Evolutionary conservation across 441 rosid species (phyloP).

Genomic region (Syzygium syzygioides): DNA sequence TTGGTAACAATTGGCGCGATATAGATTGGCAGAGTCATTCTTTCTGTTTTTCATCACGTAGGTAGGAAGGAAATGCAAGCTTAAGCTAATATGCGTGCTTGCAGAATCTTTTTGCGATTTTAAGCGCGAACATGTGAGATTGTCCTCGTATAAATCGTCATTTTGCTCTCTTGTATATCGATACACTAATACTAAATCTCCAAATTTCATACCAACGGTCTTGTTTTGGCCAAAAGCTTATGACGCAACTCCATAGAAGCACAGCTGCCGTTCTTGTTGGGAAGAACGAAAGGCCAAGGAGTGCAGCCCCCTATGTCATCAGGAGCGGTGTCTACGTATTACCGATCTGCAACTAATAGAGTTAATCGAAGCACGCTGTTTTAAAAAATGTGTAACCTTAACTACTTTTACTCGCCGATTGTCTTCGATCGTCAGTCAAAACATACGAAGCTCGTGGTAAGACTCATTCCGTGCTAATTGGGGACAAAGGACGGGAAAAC

Average conservation of each 20-base stretch:
- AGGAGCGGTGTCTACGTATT: neutral
- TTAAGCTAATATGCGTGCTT: neutral
- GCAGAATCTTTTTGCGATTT: neutral
- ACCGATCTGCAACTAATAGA: neutral
- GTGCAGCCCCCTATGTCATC: neutral
- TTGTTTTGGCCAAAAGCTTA: neutral
- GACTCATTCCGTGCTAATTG: neutral
- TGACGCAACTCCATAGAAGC: neutral
- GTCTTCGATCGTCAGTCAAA: neutral
- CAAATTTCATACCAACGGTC: neutral
- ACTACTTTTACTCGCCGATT: neutral
- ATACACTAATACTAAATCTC: neutral
- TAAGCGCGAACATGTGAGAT: neutral
- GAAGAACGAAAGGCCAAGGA: neutral
- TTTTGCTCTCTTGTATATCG: neutral
- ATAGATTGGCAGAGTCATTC: neutral
- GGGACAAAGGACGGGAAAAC: neutral
- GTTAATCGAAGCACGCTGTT: neutral
- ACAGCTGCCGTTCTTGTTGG: neutral
- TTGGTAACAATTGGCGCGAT: neutral
- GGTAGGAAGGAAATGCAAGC: neutral
- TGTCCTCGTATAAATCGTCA: neutral
- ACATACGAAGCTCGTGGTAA: neutral
- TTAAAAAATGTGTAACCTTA: neutral
- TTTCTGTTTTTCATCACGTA: neutral